Evolutionary conservation across 108 stramenopile species (phyloP).

Genomic region (Poteriospumella lacustris): DNA sequence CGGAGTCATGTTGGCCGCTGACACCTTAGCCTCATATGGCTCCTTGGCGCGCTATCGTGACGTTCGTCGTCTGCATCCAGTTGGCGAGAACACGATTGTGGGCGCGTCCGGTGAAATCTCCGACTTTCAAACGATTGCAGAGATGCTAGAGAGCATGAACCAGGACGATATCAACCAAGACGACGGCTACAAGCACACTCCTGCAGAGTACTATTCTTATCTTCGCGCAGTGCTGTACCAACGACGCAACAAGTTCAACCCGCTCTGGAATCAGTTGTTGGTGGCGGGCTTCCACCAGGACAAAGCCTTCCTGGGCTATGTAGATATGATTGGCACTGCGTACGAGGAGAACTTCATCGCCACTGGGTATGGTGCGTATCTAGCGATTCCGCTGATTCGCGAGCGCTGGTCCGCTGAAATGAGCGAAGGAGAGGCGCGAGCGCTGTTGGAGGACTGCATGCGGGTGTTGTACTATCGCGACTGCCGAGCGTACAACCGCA

Average conservation of each 20-base stretch:
- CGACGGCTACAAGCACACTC: constrained; percentile 51
- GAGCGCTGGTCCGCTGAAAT: constrained; percentile 68
- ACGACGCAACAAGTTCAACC: constrained; percentile 86
- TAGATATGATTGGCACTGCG: constrained; percentile 93
- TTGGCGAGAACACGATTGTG: constrained; percentile 71
- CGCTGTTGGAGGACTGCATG: constrained; percentile 92
- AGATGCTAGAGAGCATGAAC: constrained; percentile 67
- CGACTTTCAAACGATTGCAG: constrained; percentile 80
- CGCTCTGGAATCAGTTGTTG: constrained; percentile 93
- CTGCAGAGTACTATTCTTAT: constrained; percentile 67
- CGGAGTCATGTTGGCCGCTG: constrained; percentile 94
- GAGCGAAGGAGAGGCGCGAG: constrained; percentile 77
- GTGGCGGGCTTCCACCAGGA: constrained; percentile 69
- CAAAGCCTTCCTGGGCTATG: constrained; percentile 77
- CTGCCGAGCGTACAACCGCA: constrained; percentile 80
- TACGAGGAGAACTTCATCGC: constrained; percentile 87
- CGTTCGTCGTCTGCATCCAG: not conserved
- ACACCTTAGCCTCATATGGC: constrained; percentile 69
- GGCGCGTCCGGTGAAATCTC: constrained; percentile 89
- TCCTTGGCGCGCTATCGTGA: constrained; percentile 21
- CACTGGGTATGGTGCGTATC: constrained; percentile 89
- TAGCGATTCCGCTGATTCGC: constrained; percentile 88
- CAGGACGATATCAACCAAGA: constrained; percentile 51
- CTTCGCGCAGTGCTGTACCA: constrained; percentile 90
- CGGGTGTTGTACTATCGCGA: constrained; percentile 93